phyloP scores from a whole-genome alignment of 192 early-diverging fungal species.

The Backusella luteola region DNA sequence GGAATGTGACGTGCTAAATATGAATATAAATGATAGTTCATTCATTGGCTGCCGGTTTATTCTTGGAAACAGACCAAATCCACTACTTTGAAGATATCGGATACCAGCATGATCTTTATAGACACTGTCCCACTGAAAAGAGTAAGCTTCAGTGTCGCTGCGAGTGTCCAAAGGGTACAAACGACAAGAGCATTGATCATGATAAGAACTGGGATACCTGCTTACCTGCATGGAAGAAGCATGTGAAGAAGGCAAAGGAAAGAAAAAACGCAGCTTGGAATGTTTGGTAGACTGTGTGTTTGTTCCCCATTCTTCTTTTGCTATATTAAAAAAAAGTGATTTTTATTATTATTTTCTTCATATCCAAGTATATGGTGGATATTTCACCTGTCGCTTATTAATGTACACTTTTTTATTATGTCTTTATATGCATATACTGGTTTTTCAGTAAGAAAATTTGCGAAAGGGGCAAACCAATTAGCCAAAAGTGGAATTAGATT shows the following conservation, averaged over 20 bases:
- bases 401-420: too few species aligned
- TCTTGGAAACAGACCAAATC: slow-evolving; percentile 59
- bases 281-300: not conserved
- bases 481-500: too few species aligned
- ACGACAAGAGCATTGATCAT: slow-evolving; percentile 33
- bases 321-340: not conserved
- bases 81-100: slow-evolving; percentile 79
- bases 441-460: too few species aligned
- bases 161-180: slow-evolving; percentile 32
- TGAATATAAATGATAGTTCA: slow-evolving; percentile 46
- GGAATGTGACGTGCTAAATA: too few species aligned
- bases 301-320: not conserved
- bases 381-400: too few species aligned
- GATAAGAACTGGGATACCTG: slow-evolving; percentile 34
- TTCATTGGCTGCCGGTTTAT: slow-evolving; percentile 60
- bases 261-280: slow-evolving; percentile 14
- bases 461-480: too few species aligned
- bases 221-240: slow-evolving; percentile 31
- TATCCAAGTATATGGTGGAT: too few species aligned
- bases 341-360: not conserved
- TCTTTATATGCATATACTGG: too few species aligned
- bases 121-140: slow-evolving; percentile 60
- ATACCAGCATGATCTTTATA: slow-evolving; percentile 62
- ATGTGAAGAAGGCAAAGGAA: slow-evolving; percentile 33
- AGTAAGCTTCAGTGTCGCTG: slow-evolving; percentile 32